These are phyloP conservation scores for Xylaria sp. DNA, from an alignment of 2,329 filamentous ascomycete genomes.

Conservation along the genomic window DNA sequence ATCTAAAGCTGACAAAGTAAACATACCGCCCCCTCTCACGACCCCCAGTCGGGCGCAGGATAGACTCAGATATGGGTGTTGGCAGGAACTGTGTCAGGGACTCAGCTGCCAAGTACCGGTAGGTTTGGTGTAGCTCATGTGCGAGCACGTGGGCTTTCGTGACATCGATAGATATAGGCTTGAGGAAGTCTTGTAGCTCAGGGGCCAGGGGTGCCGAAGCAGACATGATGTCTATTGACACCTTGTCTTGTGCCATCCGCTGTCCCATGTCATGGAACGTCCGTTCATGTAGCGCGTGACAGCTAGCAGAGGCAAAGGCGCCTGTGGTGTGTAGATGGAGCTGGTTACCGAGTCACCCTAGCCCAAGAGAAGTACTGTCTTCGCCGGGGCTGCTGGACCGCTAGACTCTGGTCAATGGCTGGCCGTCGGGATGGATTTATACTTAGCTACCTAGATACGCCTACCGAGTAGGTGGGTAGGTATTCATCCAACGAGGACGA, in stretches of 20 bases:
- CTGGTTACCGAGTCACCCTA: not conserved
- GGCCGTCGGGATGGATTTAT: conserved; percentile 2
- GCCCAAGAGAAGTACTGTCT: not conserved
- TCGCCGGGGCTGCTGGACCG: not conserved
- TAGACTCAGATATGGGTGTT: conserved; percentile 65
- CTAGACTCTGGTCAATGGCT: not conserved
- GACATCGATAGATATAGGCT: conserved; percentile 56
- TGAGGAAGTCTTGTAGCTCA: conserved; percentile 53
- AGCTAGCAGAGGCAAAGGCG: not conserved
- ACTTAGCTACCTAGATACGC: too few species aligned
- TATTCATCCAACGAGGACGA: too few species aligned
- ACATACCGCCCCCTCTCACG: conserved; percentile 56
- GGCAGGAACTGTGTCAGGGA: conserved; percentile 63
- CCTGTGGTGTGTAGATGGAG: not conserved
- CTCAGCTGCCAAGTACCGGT: conserved; percentile 56
- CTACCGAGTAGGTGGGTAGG: too few species aligned
- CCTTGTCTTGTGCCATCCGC: conserved; percentile 7
- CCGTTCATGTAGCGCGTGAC: conserved; percentile 2
- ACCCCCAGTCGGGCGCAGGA: conserved; percentile 55
- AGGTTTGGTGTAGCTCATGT: conserved; percentile 53
- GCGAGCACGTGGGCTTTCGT: conserved; percentile 54
- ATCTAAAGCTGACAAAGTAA: not conserved
- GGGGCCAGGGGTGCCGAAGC: conserved; percentile 23
- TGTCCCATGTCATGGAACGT: conserved; percentile 15
- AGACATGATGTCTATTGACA: conserved; percentile 14